Evolutionary conservation across 2,329 filamentous ascomycete genomes (phyloP).

Genomic region (Phaeoacremonium minimum): DNA sequence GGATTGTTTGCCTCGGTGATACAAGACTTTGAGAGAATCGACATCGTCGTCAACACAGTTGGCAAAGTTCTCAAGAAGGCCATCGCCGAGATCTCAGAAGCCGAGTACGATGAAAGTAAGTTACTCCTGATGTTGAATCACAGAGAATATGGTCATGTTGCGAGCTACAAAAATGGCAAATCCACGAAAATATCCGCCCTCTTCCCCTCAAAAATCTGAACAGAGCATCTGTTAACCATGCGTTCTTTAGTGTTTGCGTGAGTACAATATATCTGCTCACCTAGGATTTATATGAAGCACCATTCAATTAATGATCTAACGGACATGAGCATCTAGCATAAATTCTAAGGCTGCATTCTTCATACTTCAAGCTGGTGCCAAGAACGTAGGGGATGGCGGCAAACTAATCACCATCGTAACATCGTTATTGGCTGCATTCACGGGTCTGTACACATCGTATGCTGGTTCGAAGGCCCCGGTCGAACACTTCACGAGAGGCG

Average conservation of each 20-base stretch:
- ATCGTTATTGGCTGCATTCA: slow-evolving; percentile 39
- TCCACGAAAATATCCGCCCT: too few relatives aligned
- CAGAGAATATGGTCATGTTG: too few relatives aligned
- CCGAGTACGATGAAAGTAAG: slow-evolving; percentile 40
- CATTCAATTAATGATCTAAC: too few relatives aligned
- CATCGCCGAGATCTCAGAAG: slow-evolving; percentile 34
- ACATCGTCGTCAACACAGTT: slow-evolving; percentile 46
- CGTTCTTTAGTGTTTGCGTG: slow-evolving; percentile 45
- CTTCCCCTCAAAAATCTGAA: too few relatives aligned
- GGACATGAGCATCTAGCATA: slow-evolving; percentile 28
- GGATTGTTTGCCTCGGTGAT: slow-evolving; percentile 33
- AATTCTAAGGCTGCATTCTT: slow-evolving; percentile 42
- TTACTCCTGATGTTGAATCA: too few relatives aligned
- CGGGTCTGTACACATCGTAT: slow-evolving; percentile 38
- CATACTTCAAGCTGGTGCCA: slow-evolving; percentile 35
- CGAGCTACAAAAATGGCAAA: too few relatives aligned
- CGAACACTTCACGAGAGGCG: slow-evolving; percentile 31
- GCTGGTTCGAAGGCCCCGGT: slow-evolving; percentile 35
- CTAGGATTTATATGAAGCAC: too few relatives aligned
- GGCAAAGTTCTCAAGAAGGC: slow-evolving; percentile 45
- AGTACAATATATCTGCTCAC: too few relatives aligned
- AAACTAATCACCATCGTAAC: slow-evolving; percentile 42
- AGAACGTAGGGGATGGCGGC: slow-evolving; percentile 35
- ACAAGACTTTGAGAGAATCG: slow-evolving; percentile 36
- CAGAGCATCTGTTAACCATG: too few relatives aligned